Base-by-base conservation (phyloP, 352 stramenopile species). In the Lagenidium sp. region DNA sequence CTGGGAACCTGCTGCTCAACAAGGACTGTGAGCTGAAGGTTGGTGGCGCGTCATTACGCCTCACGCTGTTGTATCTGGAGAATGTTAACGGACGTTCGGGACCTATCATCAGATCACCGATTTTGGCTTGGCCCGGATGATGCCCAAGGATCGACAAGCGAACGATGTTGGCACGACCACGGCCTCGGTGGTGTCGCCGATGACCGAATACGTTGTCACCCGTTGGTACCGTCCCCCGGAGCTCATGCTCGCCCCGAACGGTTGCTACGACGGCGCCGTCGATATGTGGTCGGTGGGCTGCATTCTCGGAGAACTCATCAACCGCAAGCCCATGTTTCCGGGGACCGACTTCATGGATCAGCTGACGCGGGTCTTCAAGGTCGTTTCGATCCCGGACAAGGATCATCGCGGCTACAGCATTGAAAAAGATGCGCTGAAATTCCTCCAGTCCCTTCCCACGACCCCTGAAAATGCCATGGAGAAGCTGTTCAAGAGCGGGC, bases 251-350 rank as follows among this genome's bases (percentile, higher is more conserved):
- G 83, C 78, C 18, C 85, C 81, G 2, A 92, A 95, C 28, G 82
- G 87, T 12, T 82, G 85, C 57, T 96, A 96, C 59, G 81, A 90
- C 32, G 80, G 80, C 19, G 74, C 77, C 5, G 73, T 92, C 1
- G 80, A 93, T 46, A 90, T 93, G 78, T 90, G 80, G 80, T 88
- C 75, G 0, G 73, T 90, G 2, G 80, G 80, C 6, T 93, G 80
- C 57, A 98, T 99, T 51, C 65, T 99, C 13, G 95, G 94, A 16
- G 95, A 95, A 39, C 63, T 95, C 25, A 56, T 95, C 13, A 64
- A 67, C 1, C 72, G 80, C 41, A 86, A 88, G 46, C 79, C 79
- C 7, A 50, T 91, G 23, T 89, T 93, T 31, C 74, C 79, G 18
- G 79, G 76, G 4, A 84, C 68, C 2, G 72, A 91, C 42, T 91